Evolutionary conservation across 495 filamentous ascomycete genomes (phyloP), one percentile per base, ranked within the genome.

Genomic region (Pyrenula massariospora): DNA sequence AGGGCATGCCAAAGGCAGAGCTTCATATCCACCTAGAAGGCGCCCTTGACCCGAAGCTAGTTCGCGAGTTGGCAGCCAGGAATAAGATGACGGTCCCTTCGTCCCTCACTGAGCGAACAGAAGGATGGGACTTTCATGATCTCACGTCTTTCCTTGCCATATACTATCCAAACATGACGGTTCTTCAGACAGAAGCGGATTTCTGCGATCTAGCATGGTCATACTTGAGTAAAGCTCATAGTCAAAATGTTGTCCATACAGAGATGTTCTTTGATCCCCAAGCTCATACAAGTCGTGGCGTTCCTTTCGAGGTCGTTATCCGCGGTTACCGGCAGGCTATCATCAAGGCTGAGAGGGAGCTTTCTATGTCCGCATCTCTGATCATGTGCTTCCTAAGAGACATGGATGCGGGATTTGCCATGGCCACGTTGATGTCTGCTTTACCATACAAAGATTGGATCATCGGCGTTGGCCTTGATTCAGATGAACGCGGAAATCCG

Each of bases 21-120:
- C 70, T 74, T 23, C 72, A 75, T 54, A 55, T 74, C 24, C 73
- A 75, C 57, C 73, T 74, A 52, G 73, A 75, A 65, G 73, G 73
- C 48, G 72, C 69, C 10, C 63, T 75, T 11, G 69, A 62, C 2
- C 72, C 73, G 15, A 52, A 65, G 31, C 61, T 73, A 1, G 63
- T 65, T 31, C 72, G 70, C 68, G 60, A 67, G 20, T 63, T 75
- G 8, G 65, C 72, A 5, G 61, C 66, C 10, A 65, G 70, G n/a
- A 74, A 75, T 59, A 60, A 61, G 12, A 64, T 73, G 23, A 24
- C 57, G 12, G 58, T 73, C 10, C 65, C 63, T 5, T 66, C 50
- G 20, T 52, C 50, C 50, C n/a, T 52, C n/a, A 20, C n/a, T 21
- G 50, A 52, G 50, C 50, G 22, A 5, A 24, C n/a, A 20, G n/a